Conservation (phyloP, 208 protist genomes). For the Phytomonas sp. region DNA sequence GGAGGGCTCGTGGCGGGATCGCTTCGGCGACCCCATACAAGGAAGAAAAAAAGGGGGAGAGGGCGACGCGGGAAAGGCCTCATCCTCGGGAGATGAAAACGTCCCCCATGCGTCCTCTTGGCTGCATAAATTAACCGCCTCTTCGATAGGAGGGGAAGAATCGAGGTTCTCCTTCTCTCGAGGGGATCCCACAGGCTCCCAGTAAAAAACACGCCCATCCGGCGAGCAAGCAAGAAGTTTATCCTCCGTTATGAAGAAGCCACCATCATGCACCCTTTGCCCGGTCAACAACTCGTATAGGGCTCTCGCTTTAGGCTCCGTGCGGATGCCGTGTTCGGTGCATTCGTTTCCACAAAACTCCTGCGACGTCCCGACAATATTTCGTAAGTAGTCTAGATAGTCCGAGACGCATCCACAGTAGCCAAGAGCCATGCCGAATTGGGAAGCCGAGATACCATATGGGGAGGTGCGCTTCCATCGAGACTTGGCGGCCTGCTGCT, state of each 20-base stretch:
- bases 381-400: conserved; percentile 70
- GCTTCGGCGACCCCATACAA: no score
- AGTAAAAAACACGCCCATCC: conserved; percentile 57
- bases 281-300: conserved; percentile 84
- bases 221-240: conserved; percentile 74
- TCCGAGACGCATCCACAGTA: conserved; percentile 71
- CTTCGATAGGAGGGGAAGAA: no score
- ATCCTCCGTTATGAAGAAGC: conserved; percentile 66
- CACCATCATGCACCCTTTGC: conserved; percentile 53
- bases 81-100: no score
- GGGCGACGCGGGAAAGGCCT: no score
- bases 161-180: conserved; percentile 6
- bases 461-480: conserved; percentile 39
- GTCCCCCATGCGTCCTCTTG: background rate
- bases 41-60: no score
- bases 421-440: conserved; percentile 82
- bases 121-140: background rate
- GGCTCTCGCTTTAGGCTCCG: conserved; percentile 66
- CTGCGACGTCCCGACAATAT: conserved; percentile 63
- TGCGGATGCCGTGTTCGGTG: conserved; percentile 74
- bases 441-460: conserved; percentile 74
- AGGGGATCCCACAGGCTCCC: conserved; percentile 9
- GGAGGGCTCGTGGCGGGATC: no score
- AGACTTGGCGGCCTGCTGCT: conserved; percentile 59
- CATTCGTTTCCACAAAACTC: conserved; percentile 77